Evolutionary conservation across 495 filamentous ascomycete species (phyloP), one percentile per base, ranked within the genome.

Genomic region (Aspergillus heteromorphus): DNA sequence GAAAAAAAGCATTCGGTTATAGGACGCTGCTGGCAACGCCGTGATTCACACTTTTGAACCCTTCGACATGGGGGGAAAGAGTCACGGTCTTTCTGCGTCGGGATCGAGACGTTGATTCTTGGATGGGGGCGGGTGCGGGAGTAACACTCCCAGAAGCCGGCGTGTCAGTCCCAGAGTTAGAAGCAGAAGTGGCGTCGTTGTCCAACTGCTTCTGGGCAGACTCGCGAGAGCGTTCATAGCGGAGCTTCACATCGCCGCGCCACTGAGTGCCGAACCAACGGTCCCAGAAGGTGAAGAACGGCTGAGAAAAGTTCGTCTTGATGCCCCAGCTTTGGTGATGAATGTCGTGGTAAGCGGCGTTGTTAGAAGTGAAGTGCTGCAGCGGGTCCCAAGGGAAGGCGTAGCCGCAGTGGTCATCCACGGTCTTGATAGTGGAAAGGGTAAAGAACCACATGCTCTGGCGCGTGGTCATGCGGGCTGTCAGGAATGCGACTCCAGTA

Each of bases 261-360:
- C 75, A 79, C 43, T 70, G 67, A 16, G 77, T 80, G 17, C 64
- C 63, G 14, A 79, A 64, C 5, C 79, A 54, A 23, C 74, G 70
- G 51, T 80, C 77, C 76, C 77, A 80, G 62, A 80, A 75, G 48
- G 64, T 76, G 50, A 77, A 78, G 62, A 79, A 79, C 14, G 76
- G 77, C 49, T 79, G 77, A 0, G 77, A 78, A 58, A 78, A 79
- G 55, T 79, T 79, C 34, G 67, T 78, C 61, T 79, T 97, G 76
- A 98, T 96, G 45, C 93, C 93, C 93, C 92, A 98, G 73, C 89
- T 95, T 73, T 98, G 93, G 72, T 98, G 93, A 69, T 98, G 93
- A 49, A 98, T 89, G 67, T 98, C 93, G 68, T 98, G 93, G 70
- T 95, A 98, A 18, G 83, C 85, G 17, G 93, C 89, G 60, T 97